These are phyloP conservation scores for Euphorbia lathyris DNA, from an alignment of 345 rosid genomes.

Conservation along the genomic window DNA sequence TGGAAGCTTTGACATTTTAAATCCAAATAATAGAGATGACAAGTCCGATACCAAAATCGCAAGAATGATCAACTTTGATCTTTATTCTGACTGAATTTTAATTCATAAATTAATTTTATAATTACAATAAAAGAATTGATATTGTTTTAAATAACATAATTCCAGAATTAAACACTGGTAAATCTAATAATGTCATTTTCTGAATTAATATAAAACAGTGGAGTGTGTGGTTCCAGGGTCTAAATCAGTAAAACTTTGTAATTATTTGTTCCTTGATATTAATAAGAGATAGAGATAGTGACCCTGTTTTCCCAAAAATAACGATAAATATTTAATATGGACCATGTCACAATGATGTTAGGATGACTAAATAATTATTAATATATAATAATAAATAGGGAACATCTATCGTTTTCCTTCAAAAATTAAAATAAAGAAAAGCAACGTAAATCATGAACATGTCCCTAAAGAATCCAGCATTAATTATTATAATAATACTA, in stretches of 20 bases:
- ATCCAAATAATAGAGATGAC: too few species aligned
- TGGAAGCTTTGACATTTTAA: too few species aligned
- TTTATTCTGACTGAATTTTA: too few species aligned
- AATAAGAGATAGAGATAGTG: background rate
- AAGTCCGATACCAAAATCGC: too few species aligned
- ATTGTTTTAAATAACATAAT: too few species aligned
- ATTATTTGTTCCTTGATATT: background rate
- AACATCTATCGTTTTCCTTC: background rate
- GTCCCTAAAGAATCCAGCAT: background rate
- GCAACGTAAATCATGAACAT: slow-evolving; percentile 11
- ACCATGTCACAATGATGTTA: slow-evolving; percentile 23
- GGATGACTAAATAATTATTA: slow-evolving; percentile 12
- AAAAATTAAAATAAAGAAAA: background rate
- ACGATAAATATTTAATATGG: background rate
- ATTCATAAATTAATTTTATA: too few species aligned
- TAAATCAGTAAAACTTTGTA: background rate
- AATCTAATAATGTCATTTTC: too few species aligned
- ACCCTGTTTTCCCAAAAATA: background rate
- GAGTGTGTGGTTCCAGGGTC: background rate
- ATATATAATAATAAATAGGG: too few species aligned
- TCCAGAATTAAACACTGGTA: too few species aligned
- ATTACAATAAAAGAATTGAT: too few species aligned
- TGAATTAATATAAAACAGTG: background rate
- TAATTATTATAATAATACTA: background rate
- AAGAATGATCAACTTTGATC: too few species aligned